Conservation (phyloP, 768 basidiomycete genomes). For the Scleroderma bovista region DNA sequence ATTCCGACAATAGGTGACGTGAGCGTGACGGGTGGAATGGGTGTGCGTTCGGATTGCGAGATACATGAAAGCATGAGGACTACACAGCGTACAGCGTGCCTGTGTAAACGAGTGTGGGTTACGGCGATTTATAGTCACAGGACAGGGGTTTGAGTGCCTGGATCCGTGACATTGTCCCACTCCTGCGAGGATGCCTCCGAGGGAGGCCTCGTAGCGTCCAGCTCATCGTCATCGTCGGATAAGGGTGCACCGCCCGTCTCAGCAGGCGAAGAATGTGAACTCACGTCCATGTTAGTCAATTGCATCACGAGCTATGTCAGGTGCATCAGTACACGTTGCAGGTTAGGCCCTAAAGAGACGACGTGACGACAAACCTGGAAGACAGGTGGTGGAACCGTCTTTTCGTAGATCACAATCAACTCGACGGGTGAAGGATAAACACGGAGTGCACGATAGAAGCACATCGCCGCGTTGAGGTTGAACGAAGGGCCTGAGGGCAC, state of each 20-base stretch:
- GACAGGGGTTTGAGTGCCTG: slow-evolving; percentile 51
- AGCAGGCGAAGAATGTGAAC: slow-evolving; percentile 46
- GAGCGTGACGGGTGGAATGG: slow-evolving; percentile 8
- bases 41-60: slow-evolving; percentile 6
- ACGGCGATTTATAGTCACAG: slow-evolving; percentile 29
- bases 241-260: slow-evolving; percentile 21
- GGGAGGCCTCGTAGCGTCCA: slow-evolving; percentile 66
- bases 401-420: slow-evolving; percentile 91
- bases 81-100: slow-evolving; percentile 28
- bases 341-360: neutral
- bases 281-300: slow-evolving; percentile 85
- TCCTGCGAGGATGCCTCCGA: slow-evolving; percentile 87
- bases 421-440: slow-evolving; percentile 95
- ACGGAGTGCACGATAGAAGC: slow-evolving; percentile 89
- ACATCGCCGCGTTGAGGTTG: slow-evolving; percentile 75
- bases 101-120: slow-evolving; percentile 17
- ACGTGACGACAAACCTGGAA: slow-evolving; percentile 54
- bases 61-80: slow-evolving; percentile 23
- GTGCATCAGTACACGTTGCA: slow-evolving; percentile 7
- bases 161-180: slow-evolving; percentile 84
- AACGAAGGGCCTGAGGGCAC: slow-evolving; percentile 60
- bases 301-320: slow-evolving; percentile 61
- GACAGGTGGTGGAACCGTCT: slow-evolving; percentile 75
- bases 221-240: slow-evolving; percentile 47
- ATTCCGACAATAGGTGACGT: slow-evolving; percentile 10